phyloP scores from a whole-genome alignment of 2,329 filamentous ascomycete species.

The Colletotrichum orbiculare region DNA sequence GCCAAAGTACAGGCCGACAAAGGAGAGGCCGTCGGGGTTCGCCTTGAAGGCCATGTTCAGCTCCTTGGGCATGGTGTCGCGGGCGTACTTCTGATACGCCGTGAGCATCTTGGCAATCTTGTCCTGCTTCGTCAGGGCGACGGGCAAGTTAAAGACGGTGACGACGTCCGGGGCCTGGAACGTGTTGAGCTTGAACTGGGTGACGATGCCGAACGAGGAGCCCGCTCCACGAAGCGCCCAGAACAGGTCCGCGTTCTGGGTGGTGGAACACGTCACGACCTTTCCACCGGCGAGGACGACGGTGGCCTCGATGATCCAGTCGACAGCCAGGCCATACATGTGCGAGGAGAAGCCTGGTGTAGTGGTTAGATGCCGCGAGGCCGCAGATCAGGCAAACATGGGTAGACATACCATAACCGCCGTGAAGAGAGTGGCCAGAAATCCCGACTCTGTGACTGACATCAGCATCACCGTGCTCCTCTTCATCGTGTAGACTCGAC shows the following conservation, averaged over 20 bases:
- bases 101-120: slow-evolving; percentile 11
- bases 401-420: slow-evolving; percentile 49
- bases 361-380: background rate
- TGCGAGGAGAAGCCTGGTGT: slow-evolving; percentile 34
- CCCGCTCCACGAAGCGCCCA: slow-evolving; percentile 57
- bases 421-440: slow-evolving; percentile 53
- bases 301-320: slow-evolving; percentile 49
- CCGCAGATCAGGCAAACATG: background rate
- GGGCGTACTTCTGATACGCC: slow-evolving; percentile 42
- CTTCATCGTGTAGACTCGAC: slow-evolving; percentile 29
- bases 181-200: slow-evolving; percentile 52
- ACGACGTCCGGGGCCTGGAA: slow-evolving; percentile 48
- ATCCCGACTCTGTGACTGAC: slow-evolving; percentile 48
- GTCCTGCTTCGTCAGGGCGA: slow-evolving; percentile 7
- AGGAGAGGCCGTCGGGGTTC: slow-evolving; percentile 31
- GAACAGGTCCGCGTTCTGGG: slow-evolving; percentile 53
- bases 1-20: slow-evolving; percentile 46
- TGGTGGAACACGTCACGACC: slow-evolving; percentile 45
- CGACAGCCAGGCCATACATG: slow-evolving; percentile 44
- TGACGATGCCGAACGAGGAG: slow-evolving; percentile 54
- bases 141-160: slow-evolving; percentile 40
- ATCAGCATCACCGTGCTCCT: background rate
- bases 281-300: slow-evolving; percentile 51
- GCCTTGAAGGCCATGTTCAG: slow-evolving; percentile 43
- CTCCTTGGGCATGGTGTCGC: slow-evolving; percentile 38